A percentile compares a stretch with the other conserved stretches of the same genome.
These are phyloP conservation scores for Phytophthora idaei DNA, from an alignment of 352 stramenopile species.

Conservation along the genomic window DNA sequence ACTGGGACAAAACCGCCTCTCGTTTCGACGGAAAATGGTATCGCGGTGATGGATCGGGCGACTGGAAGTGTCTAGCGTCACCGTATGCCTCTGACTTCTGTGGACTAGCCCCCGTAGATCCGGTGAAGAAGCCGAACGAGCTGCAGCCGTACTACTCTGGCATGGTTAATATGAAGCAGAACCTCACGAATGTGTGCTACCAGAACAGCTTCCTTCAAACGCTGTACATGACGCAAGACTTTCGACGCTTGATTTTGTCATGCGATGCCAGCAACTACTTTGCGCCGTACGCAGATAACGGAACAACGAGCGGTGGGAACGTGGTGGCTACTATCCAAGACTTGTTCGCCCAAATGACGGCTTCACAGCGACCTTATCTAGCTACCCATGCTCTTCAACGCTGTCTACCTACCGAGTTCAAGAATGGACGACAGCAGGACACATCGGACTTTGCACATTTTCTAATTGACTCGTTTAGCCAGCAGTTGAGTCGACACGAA, in stretches of 20 bases:
- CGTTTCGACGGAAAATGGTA: slow-evolving; percentile 88
- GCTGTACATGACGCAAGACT: slow-evolving; percentile 87
- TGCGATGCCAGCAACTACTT: slow-evolving; percentile 52
- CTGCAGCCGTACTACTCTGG: slow-evolving; percentile 81
- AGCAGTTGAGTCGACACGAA: slow-evolving; percentile 71
- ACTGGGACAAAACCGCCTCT: slow-evolving; percentile 58
- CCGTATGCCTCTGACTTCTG: slow-evolving; percentile 66
- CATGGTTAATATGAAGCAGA: slow-evolving; percentile 91
- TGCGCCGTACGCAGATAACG: slow-evolving; percentile 29
- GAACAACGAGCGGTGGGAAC: slow-evolving; percentile 36
- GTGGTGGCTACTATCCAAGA: slow-evolving; percentile 72
- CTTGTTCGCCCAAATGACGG: slow-evolving; percentile 74
- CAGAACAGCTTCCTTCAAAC: slow-evolving; percentile 91
- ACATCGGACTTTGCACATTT: slow-evolving; percentile 90
- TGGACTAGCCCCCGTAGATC: slow-evolving; percentile 53
- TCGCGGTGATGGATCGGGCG: slow-evolving; percentile 79
- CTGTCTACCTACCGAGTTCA: slow-evolving; percentile 74
- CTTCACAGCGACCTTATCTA: slow-evolving; percentile 69
- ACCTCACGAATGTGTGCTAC: slow-evolving; percentile 91
- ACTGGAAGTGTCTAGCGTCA: slow-evolving; percentile 75
- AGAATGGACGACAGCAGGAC: slow-evolving; percentile 85
- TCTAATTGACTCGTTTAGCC: slow-evolving; percentile 78
- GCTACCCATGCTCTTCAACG: slow-evolving; percentile 74
- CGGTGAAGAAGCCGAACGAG: slow-evolving; percentile 39
- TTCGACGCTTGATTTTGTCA: slow-evolving; percentile 76